Percentiles rank a stretch among this genome's conserved stretches.
Evolutionary conservation across 2,329 filamentous ascomycete genomes (phyloP).

Genomic region (Diplodia sapinea): DNA sequence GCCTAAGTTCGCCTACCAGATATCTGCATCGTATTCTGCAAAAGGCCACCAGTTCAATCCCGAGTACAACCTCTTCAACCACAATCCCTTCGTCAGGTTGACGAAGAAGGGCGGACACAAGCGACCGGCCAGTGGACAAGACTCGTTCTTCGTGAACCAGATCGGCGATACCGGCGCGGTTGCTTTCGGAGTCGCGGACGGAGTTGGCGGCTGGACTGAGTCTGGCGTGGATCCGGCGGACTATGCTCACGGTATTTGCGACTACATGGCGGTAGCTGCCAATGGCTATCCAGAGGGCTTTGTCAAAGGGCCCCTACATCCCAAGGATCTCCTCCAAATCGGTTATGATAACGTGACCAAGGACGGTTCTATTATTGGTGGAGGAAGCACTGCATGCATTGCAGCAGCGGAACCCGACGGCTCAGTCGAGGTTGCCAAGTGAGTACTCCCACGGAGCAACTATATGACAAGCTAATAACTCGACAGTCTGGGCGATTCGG

Average conservation of each 20-base stretch:
- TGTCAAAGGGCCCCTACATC: constrained; percentile 56
- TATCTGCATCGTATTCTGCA: constrained; percentile 50
- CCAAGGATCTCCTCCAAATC: constrained; percentile 75
- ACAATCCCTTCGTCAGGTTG: constrained; percentile 40
- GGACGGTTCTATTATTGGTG: constrained; percentile 75
- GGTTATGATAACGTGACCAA: constrained; percentile 83
- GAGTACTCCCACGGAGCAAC: constrained; percentile 27
- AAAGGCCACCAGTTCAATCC: constrained; percentile 48
- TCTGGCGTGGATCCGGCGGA: constrained; percentile 92
- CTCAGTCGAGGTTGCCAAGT: constrained; percentile 83
- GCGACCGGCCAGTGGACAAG: constrained; percentile 83
- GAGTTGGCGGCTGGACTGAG: constrained; percentile 93
- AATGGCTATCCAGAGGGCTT: constrained; percentile 59
- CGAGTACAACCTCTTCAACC: constrained; percentile 45
- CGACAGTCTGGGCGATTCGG: constrained; percentile 80
- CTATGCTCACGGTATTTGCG: constrained; percentile 92
- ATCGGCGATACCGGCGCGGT: constrained; percentile 75
- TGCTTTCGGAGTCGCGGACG: constrained; percentile 89
- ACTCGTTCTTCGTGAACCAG: constrained; percentile 89
- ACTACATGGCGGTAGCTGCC: constrained; percentile 85
- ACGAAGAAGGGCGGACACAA: constrained; percentile 42
- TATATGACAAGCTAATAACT: constrained; percentile 30
- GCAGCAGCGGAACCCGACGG: constrained; percentile 76
- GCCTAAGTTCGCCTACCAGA: constrained; percentile 44
- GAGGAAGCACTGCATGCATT: constrained; percentile 92